A percentile compares a stretch with the other conserved stretches of the same genome.
These are phyloP conservation scores for Brassica carinata DNA, from an alignment of 345 rosid genomes.

Conservation along the genomic window DNA sequence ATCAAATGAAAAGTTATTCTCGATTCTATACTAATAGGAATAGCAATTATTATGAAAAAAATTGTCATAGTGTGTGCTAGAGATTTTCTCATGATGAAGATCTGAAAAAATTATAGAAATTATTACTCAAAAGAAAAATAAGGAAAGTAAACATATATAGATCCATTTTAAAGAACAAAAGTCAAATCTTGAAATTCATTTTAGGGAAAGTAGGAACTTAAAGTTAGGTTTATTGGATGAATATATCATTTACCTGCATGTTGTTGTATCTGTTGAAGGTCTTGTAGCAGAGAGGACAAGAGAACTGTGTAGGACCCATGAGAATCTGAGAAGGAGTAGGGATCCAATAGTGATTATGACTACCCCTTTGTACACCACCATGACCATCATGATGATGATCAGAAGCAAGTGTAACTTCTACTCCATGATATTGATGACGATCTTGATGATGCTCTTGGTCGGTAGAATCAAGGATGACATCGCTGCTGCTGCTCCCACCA, in stretches of 20 bases:
- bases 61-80: slow-evolving; percentile 18
- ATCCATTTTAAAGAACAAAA: slow-evolving; percentile 21
- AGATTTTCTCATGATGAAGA: slow-evolving; percentile 28
- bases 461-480: slow-evolving; percentile 26
- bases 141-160: neutral
- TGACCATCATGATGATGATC: slow-evolving; percentile 30
- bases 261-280: slow-evolving; percentile 99
- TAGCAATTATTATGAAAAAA: slow-evolving; percentile 12
- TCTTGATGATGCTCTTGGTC: slow-evolving; percentile 31
- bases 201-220: slow-evolving; percentile 6
- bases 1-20: slow-evolving; percentile 35
- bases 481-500: slow-evolving; percentile 38
- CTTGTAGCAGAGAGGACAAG: slow-evolving; percentile 98
- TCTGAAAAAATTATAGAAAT: neutral
- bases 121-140: neutral
- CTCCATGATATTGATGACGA: slow-evolving; percentile 47
- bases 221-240: slow-evolving; percentile 25
- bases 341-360: slow-evolving; percentile 91
- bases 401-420: slow-evolving; percentile 47
- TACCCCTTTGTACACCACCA: slow-evolving; percentile 54
- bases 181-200: slow-evolving; percentile 21
- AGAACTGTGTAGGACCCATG: slow-evolving; percentile 96
- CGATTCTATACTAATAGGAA: neutral
- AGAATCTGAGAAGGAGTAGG: slow-evolving; percentile 99
- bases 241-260: slow-evolving; percentile 80